Evolutionary conservation across 1,284 basidiomycete genomes (phyloP).

Genomic region (Vanrija sp.): DNA sequence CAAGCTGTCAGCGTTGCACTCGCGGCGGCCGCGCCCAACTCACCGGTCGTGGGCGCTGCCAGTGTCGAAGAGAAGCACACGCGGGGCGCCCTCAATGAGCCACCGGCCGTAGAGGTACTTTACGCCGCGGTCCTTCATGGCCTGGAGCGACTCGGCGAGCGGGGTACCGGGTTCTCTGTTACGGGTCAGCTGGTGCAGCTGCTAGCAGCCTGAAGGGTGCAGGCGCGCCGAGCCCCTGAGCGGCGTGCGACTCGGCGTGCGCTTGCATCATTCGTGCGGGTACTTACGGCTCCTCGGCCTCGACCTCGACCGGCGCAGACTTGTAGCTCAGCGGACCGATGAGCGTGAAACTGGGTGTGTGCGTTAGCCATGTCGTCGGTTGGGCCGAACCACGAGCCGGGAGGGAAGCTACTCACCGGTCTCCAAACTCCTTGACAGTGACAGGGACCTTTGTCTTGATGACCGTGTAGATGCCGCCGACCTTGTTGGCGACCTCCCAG

Average conservation of each 20-base stretch:
- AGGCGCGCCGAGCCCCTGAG: not conserved
- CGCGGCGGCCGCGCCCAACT: conserved; percentile 1
- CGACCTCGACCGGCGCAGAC: conserved; percentile 97
- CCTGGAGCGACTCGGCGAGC: conserved; percentile 64
- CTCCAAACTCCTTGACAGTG: conserved; percentile 78
- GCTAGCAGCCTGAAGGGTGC: too few species aligned
- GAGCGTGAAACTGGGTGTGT: conserved; percentile 72
- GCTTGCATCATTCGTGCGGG: conserved; percentile 36
- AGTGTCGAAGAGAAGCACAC: conserved; percentile 92
- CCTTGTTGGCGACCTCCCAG: conserved; percentile 95
- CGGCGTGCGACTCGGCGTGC: not conserved
- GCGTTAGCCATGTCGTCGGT: not conserved
- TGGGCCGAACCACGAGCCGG: not conserved
- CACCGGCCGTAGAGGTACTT: conserved; percentile 94
- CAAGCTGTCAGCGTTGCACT: not conserved
- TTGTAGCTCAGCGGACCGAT: conserved; percentile 95
- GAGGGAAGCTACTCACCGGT: conserved; percentile 33
- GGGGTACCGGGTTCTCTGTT: conserved; percentile 53
- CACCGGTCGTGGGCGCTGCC: conserved; percentile 70
- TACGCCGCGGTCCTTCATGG: conserved; percentile 81
- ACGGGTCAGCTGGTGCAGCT: not conserved
- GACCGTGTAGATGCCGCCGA: conserved; percentile 98
- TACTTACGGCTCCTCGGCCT: conserved; percentile 73
- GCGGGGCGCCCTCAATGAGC: conserved; percentile 94
- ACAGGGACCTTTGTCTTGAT: conserved; percentile 99